Conservation (phyloP, 129 eudicot genomes). For the Ambrosia trifida region DNA sequence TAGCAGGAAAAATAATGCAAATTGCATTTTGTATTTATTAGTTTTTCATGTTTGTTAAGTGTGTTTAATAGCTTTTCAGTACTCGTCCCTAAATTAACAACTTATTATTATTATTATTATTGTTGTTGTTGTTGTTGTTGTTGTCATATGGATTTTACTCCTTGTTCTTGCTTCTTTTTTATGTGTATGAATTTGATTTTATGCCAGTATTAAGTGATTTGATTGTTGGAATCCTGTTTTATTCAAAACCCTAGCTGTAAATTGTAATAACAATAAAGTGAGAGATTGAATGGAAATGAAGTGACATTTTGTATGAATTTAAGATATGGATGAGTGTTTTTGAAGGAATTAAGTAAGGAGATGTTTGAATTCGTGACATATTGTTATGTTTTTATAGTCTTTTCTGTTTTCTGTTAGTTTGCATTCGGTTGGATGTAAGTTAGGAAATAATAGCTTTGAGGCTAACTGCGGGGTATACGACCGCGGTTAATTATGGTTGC, state of each 20-base stretch:
- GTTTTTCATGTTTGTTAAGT: too few species aligned
- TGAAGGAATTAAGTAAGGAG: neutral
- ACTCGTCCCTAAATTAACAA: neutral
- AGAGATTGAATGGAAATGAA: neutral
- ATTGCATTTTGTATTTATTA: too few species aligned
- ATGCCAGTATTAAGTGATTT: neutral
- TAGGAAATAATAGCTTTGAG: neutral
- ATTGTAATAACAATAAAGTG: neutral
- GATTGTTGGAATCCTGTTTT: neutral
- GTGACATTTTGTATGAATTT: neutral
- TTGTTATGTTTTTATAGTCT: neutral
- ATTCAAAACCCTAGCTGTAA: constrained; percentile 4
- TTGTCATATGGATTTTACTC: neutral
- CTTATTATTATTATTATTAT: too few species aligned
- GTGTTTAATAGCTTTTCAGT: too few species aligned
- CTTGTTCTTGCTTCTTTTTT: neutral
- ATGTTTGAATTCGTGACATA: neutral
- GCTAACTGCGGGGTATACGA: too few species aligned
- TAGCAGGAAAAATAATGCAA: too few species aligned
- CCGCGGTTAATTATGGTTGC: too few species aligned
- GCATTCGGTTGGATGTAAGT: neutral
- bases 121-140: neutral
- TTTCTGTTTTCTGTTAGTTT: neutral
- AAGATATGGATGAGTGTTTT: neutral
- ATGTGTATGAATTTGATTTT: neutral